A percentile compares a stretch with the other conserved stretches of the same genome.
These are phyloP conservation scores for Silene latifolia DNA, from an alignment of 148 eudicot species.

Conservation along the genomic window DNA sequence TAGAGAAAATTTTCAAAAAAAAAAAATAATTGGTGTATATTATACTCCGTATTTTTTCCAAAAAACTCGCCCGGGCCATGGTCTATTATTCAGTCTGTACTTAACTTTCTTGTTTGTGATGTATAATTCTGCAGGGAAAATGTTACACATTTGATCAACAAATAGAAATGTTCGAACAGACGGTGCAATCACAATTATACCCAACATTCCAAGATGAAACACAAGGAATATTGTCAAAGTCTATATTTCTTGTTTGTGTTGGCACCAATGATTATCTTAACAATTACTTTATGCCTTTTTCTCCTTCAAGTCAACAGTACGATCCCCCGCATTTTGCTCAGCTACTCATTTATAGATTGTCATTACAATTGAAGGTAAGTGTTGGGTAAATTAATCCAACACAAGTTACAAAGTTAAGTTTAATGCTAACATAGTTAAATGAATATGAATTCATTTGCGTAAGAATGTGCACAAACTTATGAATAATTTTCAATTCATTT, in stretches of 20 bases:
- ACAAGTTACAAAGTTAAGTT: too few relatives aligned
- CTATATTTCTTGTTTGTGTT: conserved; percentile 33
- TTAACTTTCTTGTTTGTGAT: too few relatives aligned
- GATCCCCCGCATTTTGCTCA: conserved; percentile 32
- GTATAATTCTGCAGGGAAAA: conserved; percentile 36
- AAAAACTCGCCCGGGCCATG: too few relatives aligned
- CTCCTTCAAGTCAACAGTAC: conserved; percentile 15
- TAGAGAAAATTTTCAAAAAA: too few relatives aligned
- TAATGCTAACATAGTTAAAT: too few relatives aligned
- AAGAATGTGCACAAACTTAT: too few relatives aligned
- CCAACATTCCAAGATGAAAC: background rate
- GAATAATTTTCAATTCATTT: too few relatives aligned
- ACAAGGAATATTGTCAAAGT: conserved; percentile 32
- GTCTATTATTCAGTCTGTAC: too few relatives aligned
- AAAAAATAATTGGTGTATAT: too few relatives aligned
- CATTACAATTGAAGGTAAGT: conserved; percentile 34
- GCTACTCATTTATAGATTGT: conserved; percentile 34
- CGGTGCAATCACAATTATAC: conserved; percentile 27
- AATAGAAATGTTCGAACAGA: conserved; percentile 33
- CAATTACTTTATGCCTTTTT: conserved; percentile 27
- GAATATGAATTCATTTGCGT: too few relatives aligned
- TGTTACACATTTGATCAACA: conserved; percentile 53
- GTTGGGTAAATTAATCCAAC: too few relatives aligned
- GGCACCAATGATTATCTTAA: conserved; percentile 49
- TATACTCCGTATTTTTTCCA: too few relatives aligned